These are phyloP conservation scores for Dovyalis caffra DNA, from an alignment of 345 rosid species.

Conservation along the genomic window DNA sequence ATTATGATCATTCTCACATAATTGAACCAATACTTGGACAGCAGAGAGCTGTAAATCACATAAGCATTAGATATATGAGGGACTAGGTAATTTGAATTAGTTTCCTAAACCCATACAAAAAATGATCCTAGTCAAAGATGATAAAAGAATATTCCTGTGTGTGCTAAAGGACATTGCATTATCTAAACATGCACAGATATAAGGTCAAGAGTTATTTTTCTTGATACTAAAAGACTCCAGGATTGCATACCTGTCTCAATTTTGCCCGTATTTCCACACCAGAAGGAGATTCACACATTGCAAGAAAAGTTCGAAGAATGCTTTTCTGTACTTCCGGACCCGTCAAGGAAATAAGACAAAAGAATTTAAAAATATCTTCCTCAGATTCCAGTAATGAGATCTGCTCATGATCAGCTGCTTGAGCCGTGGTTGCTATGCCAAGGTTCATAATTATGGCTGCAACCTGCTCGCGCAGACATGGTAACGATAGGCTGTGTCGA, in stretches of 20 bases:
- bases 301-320: constrained; percentile 29
- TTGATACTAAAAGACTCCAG: not conserved
- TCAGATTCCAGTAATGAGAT: constrained; percentile 27
- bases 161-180: not conserved
- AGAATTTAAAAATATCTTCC: constrained; percentile 30
- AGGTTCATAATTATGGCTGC: constrained; percentile 28
- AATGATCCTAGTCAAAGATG: not conserved
- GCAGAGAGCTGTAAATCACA: constrained; percentile 26
- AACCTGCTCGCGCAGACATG: constrained; percentile 27
- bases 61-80: not conserved
- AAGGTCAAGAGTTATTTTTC: too few species aligned
- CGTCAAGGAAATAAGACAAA: constrained; percentile 27
- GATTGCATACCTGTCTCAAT: constrained; percentile 30
- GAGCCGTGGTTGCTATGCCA: constrained; percentile 19
- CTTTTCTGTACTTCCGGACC: constrained; percentile 29
- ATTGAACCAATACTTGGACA: constrained; percentile 31
- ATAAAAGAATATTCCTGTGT: not conserved
- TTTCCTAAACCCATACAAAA: not conserved
- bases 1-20: constrained; percentile 22
- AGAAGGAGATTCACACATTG: constrained; percentile 20
- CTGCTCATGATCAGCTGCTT: constrained; percentile 14
- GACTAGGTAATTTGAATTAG: not conserved
- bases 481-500: constrained; percentile 28
- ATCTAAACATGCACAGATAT: not conserved
- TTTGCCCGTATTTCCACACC: constrained; percentile 22